Evolutionary conservation across 1,284 basidiomycete species (phyloP).

Genomic region (Lignosus rhinocerotis): DNA sequence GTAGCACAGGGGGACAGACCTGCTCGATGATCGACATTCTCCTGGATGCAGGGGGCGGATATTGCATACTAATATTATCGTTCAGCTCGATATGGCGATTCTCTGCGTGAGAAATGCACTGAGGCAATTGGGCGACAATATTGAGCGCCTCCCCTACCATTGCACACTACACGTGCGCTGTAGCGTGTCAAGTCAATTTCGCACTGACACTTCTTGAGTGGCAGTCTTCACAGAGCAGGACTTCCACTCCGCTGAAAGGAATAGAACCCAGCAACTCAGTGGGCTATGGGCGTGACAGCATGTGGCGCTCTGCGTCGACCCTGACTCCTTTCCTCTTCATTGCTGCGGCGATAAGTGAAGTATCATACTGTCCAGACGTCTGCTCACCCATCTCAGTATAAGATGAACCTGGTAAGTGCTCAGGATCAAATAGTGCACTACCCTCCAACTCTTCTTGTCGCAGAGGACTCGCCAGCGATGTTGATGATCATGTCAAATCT

Average conservation of each 20-base stretch:
- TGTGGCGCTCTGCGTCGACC: not conserved
- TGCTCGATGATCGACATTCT: not conserved
- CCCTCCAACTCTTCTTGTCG: not conserved
- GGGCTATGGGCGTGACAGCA: not conserved
- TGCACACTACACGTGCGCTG: not conserved
- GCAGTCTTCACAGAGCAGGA: not conserved
- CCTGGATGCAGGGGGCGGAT: no score
- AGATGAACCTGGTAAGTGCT: not conserved
- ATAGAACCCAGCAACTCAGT: not conserved
- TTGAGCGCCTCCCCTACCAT: not conserved
- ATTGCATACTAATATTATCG: not conserved
- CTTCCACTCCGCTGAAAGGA: not conserved
- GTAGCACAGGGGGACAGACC: no score
- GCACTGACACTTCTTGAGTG: not conserved
- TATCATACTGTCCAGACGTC: not conserved
- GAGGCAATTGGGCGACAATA: not conserved
- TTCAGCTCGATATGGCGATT: not conserved
- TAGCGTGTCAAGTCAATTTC: not conserved
- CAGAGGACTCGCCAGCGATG: not conserved
- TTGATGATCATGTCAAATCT: not conserved
- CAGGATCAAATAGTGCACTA: not conserved
- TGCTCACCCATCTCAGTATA: not conserved
- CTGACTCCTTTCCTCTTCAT: not conserved
- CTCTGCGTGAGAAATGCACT: not conserved
- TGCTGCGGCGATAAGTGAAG: not conserved